Evolutionary conservation across 768 basidiomycete species (phyloP).

Genomic region (Lentinus tigrinus): DNA sequence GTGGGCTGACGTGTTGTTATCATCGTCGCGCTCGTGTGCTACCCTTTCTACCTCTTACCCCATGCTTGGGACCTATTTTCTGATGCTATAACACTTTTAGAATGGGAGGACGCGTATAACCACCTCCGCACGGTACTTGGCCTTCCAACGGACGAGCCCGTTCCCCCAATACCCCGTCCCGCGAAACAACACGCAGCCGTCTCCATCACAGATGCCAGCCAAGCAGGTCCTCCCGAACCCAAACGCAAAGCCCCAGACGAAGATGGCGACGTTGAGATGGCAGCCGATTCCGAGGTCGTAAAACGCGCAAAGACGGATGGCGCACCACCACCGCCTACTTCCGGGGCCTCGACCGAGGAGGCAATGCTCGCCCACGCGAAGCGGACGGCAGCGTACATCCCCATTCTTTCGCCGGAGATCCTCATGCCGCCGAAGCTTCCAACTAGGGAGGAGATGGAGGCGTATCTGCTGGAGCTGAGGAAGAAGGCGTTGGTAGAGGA

Average conservation of each 20-base stretch:
- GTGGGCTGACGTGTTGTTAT: not conserved
- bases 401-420: slow-evolving; percentile 71
- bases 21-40: not conserved
- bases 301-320: slow-evolving; percentile 32
- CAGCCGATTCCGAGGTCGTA: slow-evolving; percentile 29
- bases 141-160: slow-evolving; percentile 48
- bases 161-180: slow-evolving; percentile 51
- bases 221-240: slow-evolving; percentile 28
- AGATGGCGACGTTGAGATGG: slow-evolving; percentile 36
- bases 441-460: slow-evolving; percentile 75
- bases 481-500: slow-evolving; percentile 85
- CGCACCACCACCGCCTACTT: slow-evolving; percentile 13
- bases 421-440: slow-evolving; percentile 78
- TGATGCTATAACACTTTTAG: slow-evolving; percentile 32
- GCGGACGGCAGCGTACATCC: slow-evolving; percentile 66
- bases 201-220: slow-evolving; percentile 25
- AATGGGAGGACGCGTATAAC: slow-evolving; percentile 62
- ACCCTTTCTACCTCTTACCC: not conserved
- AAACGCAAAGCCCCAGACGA: slow-evolving; percentile 58
- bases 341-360: slow-evolving; percentile 24
- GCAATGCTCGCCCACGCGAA: slow-evolving; percentile 39
- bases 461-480: slow-evolving; percentile 67
- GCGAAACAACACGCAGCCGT: slow-evolving; percentile 22
- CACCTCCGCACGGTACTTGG: slow-evolving; percentile 54
- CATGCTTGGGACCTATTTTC: not conserved